Percentiles rank a stretch among this genome's conserved stretches.
Conservation (phyloP, 2,329 filamentous ascomycete species). For the Exophiala spinifera region DNA sequence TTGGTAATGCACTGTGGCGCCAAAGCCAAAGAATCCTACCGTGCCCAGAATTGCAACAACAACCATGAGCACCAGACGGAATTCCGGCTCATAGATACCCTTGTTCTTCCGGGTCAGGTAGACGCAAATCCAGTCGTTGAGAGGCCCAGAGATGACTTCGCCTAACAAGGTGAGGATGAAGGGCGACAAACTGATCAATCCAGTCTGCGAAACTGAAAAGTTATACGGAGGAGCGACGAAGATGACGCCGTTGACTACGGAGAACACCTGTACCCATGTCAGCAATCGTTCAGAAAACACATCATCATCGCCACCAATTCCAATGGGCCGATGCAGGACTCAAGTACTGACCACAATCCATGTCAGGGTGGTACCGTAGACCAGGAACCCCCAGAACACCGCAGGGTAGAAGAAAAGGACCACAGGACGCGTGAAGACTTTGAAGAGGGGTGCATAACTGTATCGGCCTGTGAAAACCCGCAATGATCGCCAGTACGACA, state of each 20-base stretch:
- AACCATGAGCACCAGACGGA: slow-evolving; percentile 75
- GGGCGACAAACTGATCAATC: slow-evolving; percentile 79
- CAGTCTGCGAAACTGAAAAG: slow-evolving; percentile 71
- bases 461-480: slow-evolving; percentile 22
- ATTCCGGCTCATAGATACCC: slow-evolving; percentile 88
- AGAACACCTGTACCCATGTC: slow-evolving; percentile 4
- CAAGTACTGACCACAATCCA: slow-evolving; percentile 5
- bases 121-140: slow-evolving; percentile 66
- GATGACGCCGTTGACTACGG: slow-evolving; percentile 20
- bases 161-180: slow-evolving; percentile 81
- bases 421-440: slow-evolving; percentile 29
- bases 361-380: slow-evolving; percentile 18
- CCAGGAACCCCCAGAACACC: slow-evolving; percentile 29
- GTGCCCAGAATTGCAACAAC: slow-evolving; percentile 59
- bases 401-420: slow-evolving; percentile 32
- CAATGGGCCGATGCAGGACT: too few species aligned
- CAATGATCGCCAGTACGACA: slow-evolving; percentile 20
- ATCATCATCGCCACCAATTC: too few species aligned
- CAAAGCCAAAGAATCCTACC: slow-evolving; percentile 50
- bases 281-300: too few species aligned
- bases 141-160: slow-evolving; percentile 69
- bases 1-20: slow-evolving; percentile 35
- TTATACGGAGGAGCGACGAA: slow-evolving; percentile 34
- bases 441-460: slow-evolving; percentile 19
- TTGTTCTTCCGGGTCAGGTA: slow-evolving; percentile 69